Base-by-base conservation (phyloP, 2,329 filamentous ascomycete species). In the Nemania abortiva region DNA sequence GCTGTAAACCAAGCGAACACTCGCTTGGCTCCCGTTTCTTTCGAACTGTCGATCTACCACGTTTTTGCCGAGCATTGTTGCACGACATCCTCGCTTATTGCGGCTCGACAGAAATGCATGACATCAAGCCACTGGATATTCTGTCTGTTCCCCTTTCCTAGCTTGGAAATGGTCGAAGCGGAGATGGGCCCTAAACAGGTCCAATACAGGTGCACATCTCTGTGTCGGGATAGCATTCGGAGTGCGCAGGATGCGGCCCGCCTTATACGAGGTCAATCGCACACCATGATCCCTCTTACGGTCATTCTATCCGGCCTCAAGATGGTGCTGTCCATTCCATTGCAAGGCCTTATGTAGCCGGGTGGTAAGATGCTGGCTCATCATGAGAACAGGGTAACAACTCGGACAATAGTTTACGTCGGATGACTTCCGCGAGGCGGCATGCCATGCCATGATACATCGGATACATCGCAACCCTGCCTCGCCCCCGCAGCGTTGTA, bases 31-130 rank as follows among this genome's bases (percentile, higher is more conserved):
- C 31, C 42, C 49, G n/a, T 47, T 57, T 45, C 27, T 20, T 60
- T 63, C 42, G 20, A 37, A 50, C 22, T 24, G 65, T 65, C 55
- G 68, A 66, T 70, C 68, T 49, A 39, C 64, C 63, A 66, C 66
- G 63, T 64, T 70, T 68, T 68, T 61, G 37, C 64, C 62, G n/a
- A 66, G 49, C 50, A 65, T 69, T 45, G 63, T 70, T 45, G 47
- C 70, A 72, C 70, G 53, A 54, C 68, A 66, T 63, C 4, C 62
- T 72, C 70, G 70, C 70, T 69, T 68, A 65, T 66, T 68, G 70
- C 70, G 70, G 70, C 68, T 70, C 60, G 70, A 59, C 61, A 54
- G 62, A 68, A 72, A 70, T 72, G 68, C 64, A 71, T 62, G 62
- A 59, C 61, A 70, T 50, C 39, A 67, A 55, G 52, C 52, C 45